Evolutionary conservation across 208 protist species (phyloP).

Genomic region (Porcisia deanei): DNA sequence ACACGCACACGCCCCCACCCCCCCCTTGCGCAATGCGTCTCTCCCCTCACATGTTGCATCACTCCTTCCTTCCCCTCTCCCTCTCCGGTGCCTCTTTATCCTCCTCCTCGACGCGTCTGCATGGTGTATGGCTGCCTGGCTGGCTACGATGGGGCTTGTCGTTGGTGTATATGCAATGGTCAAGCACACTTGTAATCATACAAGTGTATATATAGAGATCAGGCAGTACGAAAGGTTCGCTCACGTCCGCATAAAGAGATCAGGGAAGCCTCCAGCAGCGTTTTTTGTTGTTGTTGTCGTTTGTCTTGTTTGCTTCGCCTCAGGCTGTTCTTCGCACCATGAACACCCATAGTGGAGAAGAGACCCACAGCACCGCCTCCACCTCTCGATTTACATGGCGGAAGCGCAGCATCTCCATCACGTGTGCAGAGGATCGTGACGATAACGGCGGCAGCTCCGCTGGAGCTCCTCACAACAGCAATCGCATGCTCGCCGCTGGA

Average conservation of each 20-base stretch:
- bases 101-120: not conserved
- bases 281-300: not conserved
- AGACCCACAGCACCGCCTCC: not conserved
- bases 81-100: conserved; percentile 1
- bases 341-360: conserved; percentile 2
- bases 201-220: not conserved
- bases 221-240: not conserved
- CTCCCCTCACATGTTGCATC: not conserved
- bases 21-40: not conserved
- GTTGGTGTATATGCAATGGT: not conserved
- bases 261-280: not conserved
- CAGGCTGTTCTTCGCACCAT: not conserved
- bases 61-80: not conserved
- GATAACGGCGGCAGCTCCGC: conserved; percentile 3
- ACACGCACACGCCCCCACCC: not conserved
- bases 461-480: not conserved
- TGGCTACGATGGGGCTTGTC: not conserved
- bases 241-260: no score
- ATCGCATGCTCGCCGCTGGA: not conserved
- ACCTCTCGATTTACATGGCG: conserved; percentile 9
- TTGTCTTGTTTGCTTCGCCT: no score
- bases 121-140: not conserved
- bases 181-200: not conserved
- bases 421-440: conserved; percentile 7
- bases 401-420: conserved; percentile 22